Evolutionary conservation across 306 rosid genomes (phyloP).

Genomic region (Gleditsia sinensis): DNA sequence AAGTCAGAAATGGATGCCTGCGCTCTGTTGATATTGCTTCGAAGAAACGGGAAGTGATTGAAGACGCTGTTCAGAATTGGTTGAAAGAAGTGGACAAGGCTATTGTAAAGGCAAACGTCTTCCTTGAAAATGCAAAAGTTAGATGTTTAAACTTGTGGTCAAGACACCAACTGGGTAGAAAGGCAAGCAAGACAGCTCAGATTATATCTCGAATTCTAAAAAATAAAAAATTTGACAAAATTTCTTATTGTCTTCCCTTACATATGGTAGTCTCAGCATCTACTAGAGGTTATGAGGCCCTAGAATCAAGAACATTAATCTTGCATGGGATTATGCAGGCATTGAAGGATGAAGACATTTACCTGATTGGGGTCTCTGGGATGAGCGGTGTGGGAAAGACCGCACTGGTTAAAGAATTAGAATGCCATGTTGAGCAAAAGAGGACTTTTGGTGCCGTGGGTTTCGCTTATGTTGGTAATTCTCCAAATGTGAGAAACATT

Average conservation of each 20-base stretch:
- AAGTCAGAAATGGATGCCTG: background rate
- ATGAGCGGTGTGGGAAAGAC: background rate
- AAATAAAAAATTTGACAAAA: background rate
- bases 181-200: background rate
- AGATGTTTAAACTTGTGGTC: background rate
- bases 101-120: background rate
- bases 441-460: background rate
- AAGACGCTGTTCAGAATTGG: background rate
- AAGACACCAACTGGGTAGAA: background rate
- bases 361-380: background rate
- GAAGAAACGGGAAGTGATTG: background rate
- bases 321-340: background rate
- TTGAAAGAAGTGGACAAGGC: background rate
- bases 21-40: background rate
- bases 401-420: background rate
- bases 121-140: no score
- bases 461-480: background rate
- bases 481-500: background rate
- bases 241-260: background rate
- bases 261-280: background rate
- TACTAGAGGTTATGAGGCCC: background rate
- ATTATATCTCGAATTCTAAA: background rate
- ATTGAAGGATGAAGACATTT: background rate
- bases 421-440: background rate
- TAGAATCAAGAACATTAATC: background rate